phyloP scores from a whole-genome alignment of 768 basidiomycete genomes.

The Amanita pallidorosea region DNA sequence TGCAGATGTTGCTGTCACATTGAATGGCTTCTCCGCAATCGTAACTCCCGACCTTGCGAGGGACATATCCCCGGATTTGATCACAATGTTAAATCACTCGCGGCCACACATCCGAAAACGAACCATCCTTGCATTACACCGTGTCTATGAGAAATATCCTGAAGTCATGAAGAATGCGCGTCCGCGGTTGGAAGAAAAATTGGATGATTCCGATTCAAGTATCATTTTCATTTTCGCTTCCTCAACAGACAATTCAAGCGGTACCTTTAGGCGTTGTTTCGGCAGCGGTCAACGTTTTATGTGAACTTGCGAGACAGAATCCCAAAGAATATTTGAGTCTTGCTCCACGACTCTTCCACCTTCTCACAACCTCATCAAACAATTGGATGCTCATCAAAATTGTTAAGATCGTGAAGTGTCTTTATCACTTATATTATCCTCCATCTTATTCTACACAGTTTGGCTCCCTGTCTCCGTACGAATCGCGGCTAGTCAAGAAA shows the following conservation, averaged over 20 bases:
- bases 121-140: conserved; percentile 77
- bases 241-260: background rate
- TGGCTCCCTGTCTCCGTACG: conserved; percentile 82
- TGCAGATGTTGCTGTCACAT: conserved; percentile 60
- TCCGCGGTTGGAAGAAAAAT: conserved; percentile 61
- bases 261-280: conserved; percentile 69
- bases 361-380: conserved; percentile 88
- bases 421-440: background rate
- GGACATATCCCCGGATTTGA: conserved; percentile 78
- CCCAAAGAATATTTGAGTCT: conserved; percentile 76
- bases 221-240: conserved; percentile 9
- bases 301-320: conserved; percentile 77
- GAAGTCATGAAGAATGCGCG: conserved; percentile 62
- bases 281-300: conserved; percentile 88
- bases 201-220: conserved; percentile 74
- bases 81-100: conserved; percentile 84
- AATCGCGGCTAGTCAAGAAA: conserved; percentile 91
- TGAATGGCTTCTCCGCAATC: conserved; percentile 79
- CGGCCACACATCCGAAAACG: conserved; percentile 83
- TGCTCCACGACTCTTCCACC: conserved; percentile 88
- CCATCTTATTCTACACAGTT: conserved; percentile 44
- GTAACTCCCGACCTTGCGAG: conserved; percentile 84
- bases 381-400: conserved; percentile 99
- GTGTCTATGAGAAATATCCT: conserved; percentile 72
- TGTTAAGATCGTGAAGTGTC: conserved; percentile 67